These are phyloP conservation scores for Sinapis alba DNA, from an alignment of 441 rosid species.

Conservation along the genomic window DNA sequence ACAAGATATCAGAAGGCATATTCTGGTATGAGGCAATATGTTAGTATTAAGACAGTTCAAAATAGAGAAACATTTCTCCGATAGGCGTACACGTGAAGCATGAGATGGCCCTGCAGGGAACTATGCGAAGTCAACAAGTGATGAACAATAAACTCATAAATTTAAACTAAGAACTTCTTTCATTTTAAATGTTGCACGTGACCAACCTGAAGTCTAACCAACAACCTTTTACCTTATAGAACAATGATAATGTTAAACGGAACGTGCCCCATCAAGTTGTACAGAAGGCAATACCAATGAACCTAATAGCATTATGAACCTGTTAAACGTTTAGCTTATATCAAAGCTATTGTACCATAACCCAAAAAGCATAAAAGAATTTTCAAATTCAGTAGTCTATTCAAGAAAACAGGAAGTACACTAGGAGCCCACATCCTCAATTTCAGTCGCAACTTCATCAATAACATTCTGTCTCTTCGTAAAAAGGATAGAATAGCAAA, in stretches of 20 bases:
- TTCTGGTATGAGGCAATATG: slow-evolving; percentile 28
- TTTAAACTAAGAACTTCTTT: slow-evolving; percentile 40
- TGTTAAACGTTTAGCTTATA: slow-evolving; percentile 55
- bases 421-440: slow-evolving; percentile 23
- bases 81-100: slow-evolving; percentile 57
- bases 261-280: slow-evolving; percentile 74
- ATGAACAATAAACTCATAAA: slow-evolving; percentile 43
- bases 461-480: slow-evolving; percentile 7
- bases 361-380: slow-evolving; percentile 31
- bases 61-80: slow-evolving; percentile 57
- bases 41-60: slow-evolving; percentile 40
- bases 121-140: slow-evolving; percentile 65
- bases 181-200: slow-evolving; percentile 44
- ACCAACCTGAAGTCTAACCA: slow-evolving; percentile 54
- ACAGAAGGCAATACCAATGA: slow-evolving; percentile 70
- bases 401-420: slow-evolving; percentile 23
- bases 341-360: slow-evolving; percentile 43
- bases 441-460: slow-evolving; percentile 12
- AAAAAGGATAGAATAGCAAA: background rate
- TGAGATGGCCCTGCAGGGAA: slow-evolving; percentile 78
- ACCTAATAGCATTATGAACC: slow-evolving; percentile 80
- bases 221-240: slow-evolving; percentile 64
- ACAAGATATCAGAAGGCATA: slow-evolving; percentile 37
- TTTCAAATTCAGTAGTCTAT: slow-evolving; percentile 23
- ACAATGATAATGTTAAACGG: slow-evolving; percentile 72